Percentiles rank a stretch among this genome's conserved stretches.
Conservation (phyloP, 805 yeast species). For the Metschnikowia peoriensis region DNA sequence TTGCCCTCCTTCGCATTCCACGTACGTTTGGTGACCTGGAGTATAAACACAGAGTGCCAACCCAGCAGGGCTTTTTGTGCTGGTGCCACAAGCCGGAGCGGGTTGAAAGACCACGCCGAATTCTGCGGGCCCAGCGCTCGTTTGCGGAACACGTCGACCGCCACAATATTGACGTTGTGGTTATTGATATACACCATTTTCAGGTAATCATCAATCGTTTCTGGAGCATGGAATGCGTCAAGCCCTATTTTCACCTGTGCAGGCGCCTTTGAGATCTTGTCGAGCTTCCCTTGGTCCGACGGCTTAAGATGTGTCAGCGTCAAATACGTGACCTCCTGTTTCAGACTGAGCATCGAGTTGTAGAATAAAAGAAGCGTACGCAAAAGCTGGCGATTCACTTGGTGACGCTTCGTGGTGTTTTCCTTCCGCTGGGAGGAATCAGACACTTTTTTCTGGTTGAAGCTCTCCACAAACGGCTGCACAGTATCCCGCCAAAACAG, state of each 20-base stretch:
- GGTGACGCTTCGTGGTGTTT: slow-evolving; percentile 58
- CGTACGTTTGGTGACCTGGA: slow-evolving; percentile 39
- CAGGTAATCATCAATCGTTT: slow-evolving; percentile 12
- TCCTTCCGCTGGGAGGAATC: slow-evolving; percentile 74
- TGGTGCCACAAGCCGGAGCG: slow-evolving; percentile 6
- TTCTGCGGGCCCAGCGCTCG: neutral
- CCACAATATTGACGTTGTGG: slow-evolving; percentile 61
- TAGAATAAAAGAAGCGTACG: slow-evolving; percentile 64
- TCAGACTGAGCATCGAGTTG: slow-evolving; percentile 70
- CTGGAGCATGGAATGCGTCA: slow-evolving; percentile 14
- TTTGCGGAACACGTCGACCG: slow-evolving; percentile 46
- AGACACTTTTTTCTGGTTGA: slow-evolving; percentile 70
- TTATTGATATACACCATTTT: slow-evolving; percentile 50
- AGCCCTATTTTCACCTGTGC: slow-evolving; percentile 14
- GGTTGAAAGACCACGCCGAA: slow-evolving; percentile 20
- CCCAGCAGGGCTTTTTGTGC: neutral
- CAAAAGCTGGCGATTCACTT: slow-evolving; percentile 58
- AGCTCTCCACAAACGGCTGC: slow-evolving; percentile 78
- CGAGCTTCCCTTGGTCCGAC: slow-evolving; percentile 37
- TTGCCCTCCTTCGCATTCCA: slow-evolving; percentile 7
- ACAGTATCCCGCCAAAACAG: slow-evolving; percentile 75
- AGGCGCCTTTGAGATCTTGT: slow-evolving; percentile 25
- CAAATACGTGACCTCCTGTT: slow-evolving; percentile 51
- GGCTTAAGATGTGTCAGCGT: slow-evolving; percentile 31
- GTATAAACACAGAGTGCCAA: slow-evolving; percentile 46